phyloP scores from a whole-genome alignment of 2,329 filamentous ascomycete species.

The Scorias spongiosa region DNA sequence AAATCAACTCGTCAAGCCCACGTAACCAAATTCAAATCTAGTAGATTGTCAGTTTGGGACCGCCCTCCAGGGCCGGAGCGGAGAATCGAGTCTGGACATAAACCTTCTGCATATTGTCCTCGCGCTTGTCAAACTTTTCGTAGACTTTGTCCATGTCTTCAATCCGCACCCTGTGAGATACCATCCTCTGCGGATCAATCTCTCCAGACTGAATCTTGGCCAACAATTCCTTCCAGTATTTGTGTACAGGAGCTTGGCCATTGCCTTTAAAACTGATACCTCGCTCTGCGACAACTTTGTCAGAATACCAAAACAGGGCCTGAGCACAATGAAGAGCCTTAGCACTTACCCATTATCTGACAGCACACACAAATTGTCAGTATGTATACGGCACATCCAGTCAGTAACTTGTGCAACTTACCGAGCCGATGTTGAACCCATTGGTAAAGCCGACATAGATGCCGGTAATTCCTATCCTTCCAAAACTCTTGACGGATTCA shows the following conservation, averaged over 20 bases:
- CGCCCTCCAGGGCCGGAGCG: conserved; percentile 32
- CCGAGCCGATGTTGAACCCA: conserved; percentile 65
- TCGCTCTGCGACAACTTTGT: conserved; percentile 36
- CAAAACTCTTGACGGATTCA: conserved; percentile 54
- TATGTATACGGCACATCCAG: too few relatives aligned
- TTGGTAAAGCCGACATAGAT: conserved; percentile 55
- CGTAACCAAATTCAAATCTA: too few relatives aligned
- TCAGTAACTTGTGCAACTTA: conserved; percentile 50
- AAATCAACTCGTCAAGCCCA: too few relatives aligned
- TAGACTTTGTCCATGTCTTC: conserved; percentile 37
- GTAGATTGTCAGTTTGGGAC: conserved; percentile 36
- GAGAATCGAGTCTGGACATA: conserved; percentile 49
- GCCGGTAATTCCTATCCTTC: conserved; percentile 63
- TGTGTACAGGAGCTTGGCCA: conserved; percentile 58
- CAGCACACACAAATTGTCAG: too few relatives aligned
- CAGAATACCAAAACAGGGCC: too few relatives aligned
- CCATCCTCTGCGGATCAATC: conserved; percentile 65
- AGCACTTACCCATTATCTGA: too few relatives aligned
- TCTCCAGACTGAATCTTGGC: conserved; percentile 49
- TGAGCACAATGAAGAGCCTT: not conserved
- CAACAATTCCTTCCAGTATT: conserved; percentile 68
- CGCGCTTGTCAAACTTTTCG: conserved; percentile 51
- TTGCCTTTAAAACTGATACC: conserved; percentile 63
- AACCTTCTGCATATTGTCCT: conserved; percentile 69
- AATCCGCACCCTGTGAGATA: conserved; percentile 56